Evolutionary conservation across 2,329 filamentous ascomycete species (phyloP), one percentile per base, ranked within the genome.

Genomic region (Cercospora sesami): DNA sequence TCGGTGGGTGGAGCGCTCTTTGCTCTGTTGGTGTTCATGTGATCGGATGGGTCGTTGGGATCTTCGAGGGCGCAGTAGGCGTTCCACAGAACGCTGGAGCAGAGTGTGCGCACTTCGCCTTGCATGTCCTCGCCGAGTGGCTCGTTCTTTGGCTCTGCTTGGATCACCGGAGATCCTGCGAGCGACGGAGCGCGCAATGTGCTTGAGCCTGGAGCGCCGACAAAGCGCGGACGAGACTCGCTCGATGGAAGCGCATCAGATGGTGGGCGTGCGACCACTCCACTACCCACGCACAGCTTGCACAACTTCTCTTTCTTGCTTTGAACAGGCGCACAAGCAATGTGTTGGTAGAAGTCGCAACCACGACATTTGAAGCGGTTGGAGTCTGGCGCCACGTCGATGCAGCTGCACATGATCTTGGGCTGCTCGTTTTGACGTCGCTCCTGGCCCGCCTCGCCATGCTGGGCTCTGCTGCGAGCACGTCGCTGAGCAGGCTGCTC

Each of bases 1-100:
- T 69, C 63, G 14, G 61, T 36, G 12, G 67, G 62, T 5, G 67
- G 63, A 4, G 60, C 39, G 3, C 30, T 36, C 30, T 63, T 63
- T 36, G 30, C 42, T 8, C 18, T 55, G 45, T 63, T 31, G 42
- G 23, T 3, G 16, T 28, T 62, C 12, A 28, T 51, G 45, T 31
- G 9, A 39, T 33, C 45, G 45, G 31, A 16, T 10, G 45, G 28
- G 5, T 63, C 58, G 1, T 66, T 63, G 5, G 59, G 58, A 30
- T 69, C 21, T 1, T 68, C 63, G 10, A 72, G 62, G 55, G 64
- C 59, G 23, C 60, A 48, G 64, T 67, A 73, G 18, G 66, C 63
- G 33, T 65, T 62, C 71, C 71, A 73, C 5, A 73, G 62, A 55
- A 69, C 57, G 23, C 65, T 65, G 4, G 63, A 55, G 57, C 68